Evolutionary conservation across 306 rosid species (phyloP).

Genomic region (Cicer chorassanicum): DNA sequence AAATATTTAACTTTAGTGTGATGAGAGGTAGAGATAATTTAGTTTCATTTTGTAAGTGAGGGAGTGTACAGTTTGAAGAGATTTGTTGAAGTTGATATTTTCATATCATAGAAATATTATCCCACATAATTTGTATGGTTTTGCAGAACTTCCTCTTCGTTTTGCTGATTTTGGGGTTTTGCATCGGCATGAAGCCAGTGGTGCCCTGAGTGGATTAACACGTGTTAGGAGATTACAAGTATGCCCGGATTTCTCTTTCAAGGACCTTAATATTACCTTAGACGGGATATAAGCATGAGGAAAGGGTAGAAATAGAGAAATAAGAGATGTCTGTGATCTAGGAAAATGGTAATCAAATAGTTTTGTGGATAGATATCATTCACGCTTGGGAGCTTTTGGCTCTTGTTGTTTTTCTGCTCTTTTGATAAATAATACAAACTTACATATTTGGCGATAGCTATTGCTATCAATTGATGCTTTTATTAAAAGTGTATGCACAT

Average conservation of each 20-base stretch:
- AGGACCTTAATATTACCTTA: background rate
- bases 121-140: slow-evolving; percentile 22
- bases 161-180: slow-evolving; percentile 97
- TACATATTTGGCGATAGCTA: background rate
- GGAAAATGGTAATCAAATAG: background rate
- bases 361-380: background rate
- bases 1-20: background rate
- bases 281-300: background rate
- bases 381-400: background rate
- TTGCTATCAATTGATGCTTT: background rate
- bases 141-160: slow-evolving; percentile 92
- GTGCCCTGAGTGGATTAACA: slow-evolving; percentile 94
- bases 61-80: slow-evolving; percentile 12
- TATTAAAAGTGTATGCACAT: background rate
- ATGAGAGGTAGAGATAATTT: slow-evolving; percentile 13
- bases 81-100: background rate
- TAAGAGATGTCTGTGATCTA: background rate
- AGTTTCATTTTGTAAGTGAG: slow-evolving; percentile 9
- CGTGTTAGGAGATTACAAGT: slow-evolving; percentile 90
- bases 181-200: slow-evolving; percentile 98
- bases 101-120: slow-evolving; percentile 5
- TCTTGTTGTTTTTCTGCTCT: background rate
- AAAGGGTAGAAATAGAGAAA: background rate
- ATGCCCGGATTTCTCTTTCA: slow-evolving; percentile 4
- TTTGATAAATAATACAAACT: background rate